Percentiles rank a stretch among this genome's conserved stretches.
These are phyloP conservation scores for Berkeleyomyces basicola DNA, from an alignment of 2,329 filamentous ascomycete species.

Conservation along the genomic window DNA sequence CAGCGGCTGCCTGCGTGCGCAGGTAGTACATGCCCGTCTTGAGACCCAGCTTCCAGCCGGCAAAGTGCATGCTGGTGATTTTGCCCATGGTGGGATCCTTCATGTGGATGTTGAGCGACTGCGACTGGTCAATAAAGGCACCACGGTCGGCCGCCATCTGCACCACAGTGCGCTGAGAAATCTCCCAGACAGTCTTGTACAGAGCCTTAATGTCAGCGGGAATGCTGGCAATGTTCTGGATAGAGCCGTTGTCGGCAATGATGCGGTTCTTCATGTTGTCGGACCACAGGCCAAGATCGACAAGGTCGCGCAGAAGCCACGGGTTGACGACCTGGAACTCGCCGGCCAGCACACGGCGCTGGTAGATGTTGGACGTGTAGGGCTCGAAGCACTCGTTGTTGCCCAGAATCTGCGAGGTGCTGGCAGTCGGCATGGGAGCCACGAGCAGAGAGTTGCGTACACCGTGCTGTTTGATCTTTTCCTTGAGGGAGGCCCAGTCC, in stretches of 20 bases:
- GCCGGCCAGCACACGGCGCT: slow-evolving; percentile 88
- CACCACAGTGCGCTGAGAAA: slow-evolving; percentile 85
- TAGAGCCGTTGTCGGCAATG: slow-evolving; percentile 88
- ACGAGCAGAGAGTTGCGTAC: slow-evolving; percentile 90
- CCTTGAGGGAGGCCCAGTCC: slow-evolving; percentile 87
- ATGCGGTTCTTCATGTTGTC: slow-evolving; percentile 99
- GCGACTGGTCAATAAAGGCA: slow-evolving; percentile 97
- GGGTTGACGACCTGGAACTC: slow-evolving; percentile 99
- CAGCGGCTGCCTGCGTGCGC: slow-evolving; percentile 88
- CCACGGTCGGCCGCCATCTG: slow-evolving; percentile 98
- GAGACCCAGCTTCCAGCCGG: slow-evolving; percentile 95
- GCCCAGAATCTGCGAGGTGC: slow-evolving; percentile 91
- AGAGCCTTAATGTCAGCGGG: slow-evolving; percentile 88
- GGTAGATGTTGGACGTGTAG: slow-evolving; percentile 99
- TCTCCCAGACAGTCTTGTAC: slow-evolving; percentile 99
- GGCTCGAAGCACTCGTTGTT: slow-evolving; percentile 99
- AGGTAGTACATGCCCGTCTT: slow-evolving; percentile 99
- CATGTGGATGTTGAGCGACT: slow-evolving; percentile 99
- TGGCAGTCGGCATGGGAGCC: slow-evolving; percentile 95
- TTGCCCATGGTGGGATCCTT: slow-evolving; percentile 99
- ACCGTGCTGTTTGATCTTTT: slow-evolving; percentile 80
- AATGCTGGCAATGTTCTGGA: slow-evolving; percentile 95
- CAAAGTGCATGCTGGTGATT: slow-evolving; percentile 98
- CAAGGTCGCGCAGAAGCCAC: slow-evolving; percentile 93
- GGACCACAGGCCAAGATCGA: slow-evolving; percentile 95